These are phyloP conservation scores for Quercus dentata DNA, from an alignment of 306 rosid genomes.

Conservation along the genomic window DNA sequence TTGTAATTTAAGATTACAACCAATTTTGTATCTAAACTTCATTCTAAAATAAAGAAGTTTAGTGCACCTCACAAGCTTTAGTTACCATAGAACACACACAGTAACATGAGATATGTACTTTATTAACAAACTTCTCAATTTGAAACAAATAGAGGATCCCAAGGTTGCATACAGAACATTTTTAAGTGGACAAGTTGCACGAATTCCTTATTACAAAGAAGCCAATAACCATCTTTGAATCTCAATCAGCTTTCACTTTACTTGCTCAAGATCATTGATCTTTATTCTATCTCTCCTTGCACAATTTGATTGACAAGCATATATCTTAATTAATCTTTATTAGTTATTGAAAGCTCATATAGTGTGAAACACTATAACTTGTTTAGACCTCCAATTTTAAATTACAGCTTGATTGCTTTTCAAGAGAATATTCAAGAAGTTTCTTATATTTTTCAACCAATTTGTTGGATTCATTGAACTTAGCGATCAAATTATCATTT, in stretches of 20 bases:
- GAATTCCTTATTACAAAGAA: not conserved
- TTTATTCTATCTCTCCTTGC: not conserved
- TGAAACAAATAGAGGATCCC: not conserved
- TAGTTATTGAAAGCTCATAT: too few relatives aligned
- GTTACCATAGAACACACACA: not conserved
- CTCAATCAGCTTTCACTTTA: not conserved
- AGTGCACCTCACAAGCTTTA: too few relatives aligned
- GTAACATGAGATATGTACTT: not conserved
- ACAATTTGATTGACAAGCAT: not conserved
- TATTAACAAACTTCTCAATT: not conserved
- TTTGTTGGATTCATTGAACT: too few relatives aligned
- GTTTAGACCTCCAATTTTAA: too few relatives aligned
- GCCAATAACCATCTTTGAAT: slow-evolving; percentile 1
- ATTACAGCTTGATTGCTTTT: too few relatives aligned
- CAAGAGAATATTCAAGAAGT: too few relatives aligned
- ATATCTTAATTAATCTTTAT: not conserved
- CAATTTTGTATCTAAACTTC: too few relatives aligned
- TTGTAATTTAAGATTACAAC: too few relatives aligned
- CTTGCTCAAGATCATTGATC: not conserved
- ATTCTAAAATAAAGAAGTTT: too few relatives aligned
- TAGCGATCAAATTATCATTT: too few relatives aligned
- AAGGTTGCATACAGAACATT: not conserved
- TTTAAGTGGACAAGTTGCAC: slow-evolving; percentile 19
- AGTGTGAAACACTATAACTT: too few relatives aligned
- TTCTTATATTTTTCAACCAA: too few relatives aligned